phyloP scores from a whole-genome alignment of 768 basidiomycete species.

The Pleurotus salmoneostramineus region DNA sequence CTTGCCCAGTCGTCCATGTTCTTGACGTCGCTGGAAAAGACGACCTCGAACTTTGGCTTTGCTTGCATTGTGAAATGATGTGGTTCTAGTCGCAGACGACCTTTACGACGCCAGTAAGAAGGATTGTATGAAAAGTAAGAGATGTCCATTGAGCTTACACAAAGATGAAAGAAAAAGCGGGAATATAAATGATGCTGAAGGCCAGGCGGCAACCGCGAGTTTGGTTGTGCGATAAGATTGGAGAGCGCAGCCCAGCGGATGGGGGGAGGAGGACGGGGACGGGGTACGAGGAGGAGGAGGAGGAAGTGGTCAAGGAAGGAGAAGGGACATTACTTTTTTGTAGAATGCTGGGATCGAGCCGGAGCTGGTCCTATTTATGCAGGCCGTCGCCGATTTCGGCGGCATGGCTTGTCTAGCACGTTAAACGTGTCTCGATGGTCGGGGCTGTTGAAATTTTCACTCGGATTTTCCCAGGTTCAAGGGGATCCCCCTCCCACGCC shows the following conservation, averaged over 20 bases:
- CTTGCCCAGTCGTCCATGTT: conserved; percentile 84
- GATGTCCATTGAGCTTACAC: conserved; percentile 9
- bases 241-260: too few species aligned
- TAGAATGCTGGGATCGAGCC: neutral
- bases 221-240: neutral
- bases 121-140: conserved; percentile 18
- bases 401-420: conserved; percentile 8
- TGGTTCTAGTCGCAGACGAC: neutral
- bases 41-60: conserved; percentile 49
- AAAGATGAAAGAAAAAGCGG: neutral
- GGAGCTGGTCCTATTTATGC: conserved; percentile 7
- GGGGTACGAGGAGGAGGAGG: neutral
- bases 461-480: conserved; percentile 7
- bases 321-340: conserved; percentile 7
- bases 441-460: conserved; percentile 8
- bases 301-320: neutral
- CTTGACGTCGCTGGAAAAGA: conserved; percentile 75
- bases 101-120: neutral
- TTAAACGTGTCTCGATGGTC: conserved; percentile 9
- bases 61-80: conserved; percentile 22
- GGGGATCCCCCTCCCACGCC: conserved; percentile 2
- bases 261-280: neutral
- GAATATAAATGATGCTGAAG: neutral
- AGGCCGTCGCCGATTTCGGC: conserved; percentile 9
- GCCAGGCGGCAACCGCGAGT: neutral